Percentiles rank a stretch among this genome's conserved stretches.
Evolutionary conservation across 257 asterid species (phyloP).

Genomic region (Paulownia fortunei): DNA sequence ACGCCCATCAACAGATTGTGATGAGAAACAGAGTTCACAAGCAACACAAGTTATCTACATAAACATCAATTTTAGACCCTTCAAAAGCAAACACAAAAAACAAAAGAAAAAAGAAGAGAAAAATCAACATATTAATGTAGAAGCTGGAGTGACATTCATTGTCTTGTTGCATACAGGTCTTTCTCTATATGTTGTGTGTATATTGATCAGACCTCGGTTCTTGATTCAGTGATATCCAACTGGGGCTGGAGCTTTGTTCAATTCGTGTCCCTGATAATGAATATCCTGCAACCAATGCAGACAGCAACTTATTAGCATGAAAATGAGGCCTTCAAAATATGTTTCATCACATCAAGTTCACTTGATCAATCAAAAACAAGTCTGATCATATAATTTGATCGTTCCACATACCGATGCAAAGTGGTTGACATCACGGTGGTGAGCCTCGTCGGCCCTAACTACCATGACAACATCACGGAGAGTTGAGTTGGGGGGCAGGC

Average conservation of each 20-base stretch:
- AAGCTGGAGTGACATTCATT: background rate
- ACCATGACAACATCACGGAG: conserved; percentile 82
- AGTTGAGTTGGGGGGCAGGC: conserved; percentile 60
- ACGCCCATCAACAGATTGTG: background rate
- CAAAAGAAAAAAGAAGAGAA: background rate
- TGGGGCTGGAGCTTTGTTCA: conserved; percentile 58
- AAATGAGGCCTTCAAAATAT: background rate
- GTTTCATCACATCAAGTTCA: background rate
- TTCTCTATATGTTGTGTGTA: background rate
- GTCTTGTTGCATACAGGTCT: background rate
- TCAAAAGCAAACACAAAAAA: background rate
- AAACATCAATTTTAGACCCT: background rate
- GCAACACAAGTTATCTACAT: background rate
- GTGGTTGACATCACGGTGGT: conserved; percentile 94
- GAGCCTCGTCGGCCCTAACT: conserved; percentile 92
- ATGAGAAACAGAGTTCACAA: conserved; percentile 1
- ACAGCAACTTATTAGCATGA: background rate
- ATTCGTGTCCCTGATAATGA: conserved; percentile 52
- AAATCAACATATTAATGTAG: background rate
- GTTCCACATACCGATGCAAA: conserved; percentile 68
- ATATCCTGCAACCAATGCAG: conserved; percentile 52
- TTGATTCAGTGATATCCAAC: conserved; percentile 53
- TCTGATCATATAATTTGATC: too few relatives aligned
- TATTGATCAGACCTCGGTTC: background rate
- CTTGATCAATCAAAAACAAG: background rate